Base-by-base conservation (phyloP, 306 rosid species). In the Rosa multiflora region DNA sequence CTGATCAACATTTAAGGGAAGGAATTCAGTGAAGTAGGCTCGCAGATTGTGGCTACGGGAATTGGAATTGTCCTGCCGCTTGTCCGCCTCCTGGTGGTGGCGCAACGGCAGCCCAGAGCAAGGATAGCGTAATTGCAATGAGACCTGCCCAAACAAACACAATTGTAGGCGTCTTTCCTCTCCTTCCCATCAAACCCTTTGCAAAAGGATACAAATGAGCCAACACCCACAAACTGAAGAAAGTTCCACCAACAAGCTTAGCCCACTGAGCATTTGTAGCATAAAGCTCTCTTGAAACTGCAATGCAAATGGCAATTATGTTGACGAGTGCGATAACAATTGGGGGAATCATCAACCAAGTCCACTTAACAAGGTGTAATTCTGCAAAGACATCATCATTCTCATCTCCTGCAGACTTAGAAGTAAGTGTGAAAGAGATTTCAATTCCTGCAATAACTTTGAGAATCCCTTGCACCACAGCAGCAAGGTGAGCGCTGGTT, bases 121-220 rank as follows among this genome's bases (percentile, higher is more conserved):
- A 67, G 48, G 91, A 88, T 3, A 88, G 87, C 12, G 91, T 88
- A 17, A 88, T 88, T 4, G 89, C 89, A 42, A 88, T 88, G 29
- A 88, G 85, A 61, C 91, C 91, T 5, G 89, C 80, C 91, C 91
- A 85, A 9, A 88, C 91, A 17, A 85, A 85, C 43, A 88, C 89
- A 47, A 88, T 83, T 13, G 91, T 88, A 8, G 91, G 91, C 1
- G 91, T 88, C 74, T 81, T 85, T 20, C 89, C 83, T 79, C 89
- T 78, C 72, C 91, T 78, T 8, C 91, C 91, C 91, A 88, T 88
- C 80, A 88, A 74, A 55, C 91, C 89, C 58, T 85, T 88, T 2
- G 89, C 89, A 77, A 88, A 88, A 8, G 91, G 91, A 51, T 88
- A 88, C 75, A 88, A 71, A 77, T 88, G 91, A 7, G 89, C 89